phyloP scores from a whole-genome alignment of 805 yeast species.

The Nakazawaea sp. region DNA sequence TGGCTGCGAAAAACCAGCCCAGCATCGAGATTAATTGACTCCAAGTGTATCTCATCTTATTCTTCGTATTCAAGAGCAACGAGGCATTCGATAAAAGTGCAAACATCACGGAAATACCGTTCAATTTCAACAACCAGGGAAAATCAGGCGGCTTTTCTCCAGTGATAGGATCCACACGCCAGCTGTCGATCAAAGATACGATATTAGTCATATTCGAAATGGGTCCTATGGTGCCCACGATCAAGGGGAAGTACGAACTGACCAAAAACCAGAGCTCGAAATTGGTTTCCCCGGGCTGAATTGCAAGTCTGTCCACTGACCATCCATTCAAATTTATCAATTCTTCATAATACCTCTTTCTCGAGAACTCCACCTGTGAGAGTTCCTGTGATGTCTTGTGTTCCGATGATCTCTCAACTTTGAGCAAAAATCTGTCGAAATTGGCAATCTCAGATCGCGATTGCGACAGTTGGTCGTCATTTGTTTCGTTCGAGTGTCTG shows the following conservation, averaged over 20 bases:
- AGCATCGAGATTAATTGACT: conserved; percentile 57
- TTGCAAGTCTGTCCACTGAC: conserved; percentile 22
- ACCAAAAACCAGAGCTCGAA: conserved; percentile 51
- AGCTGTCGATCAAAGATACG: conserved; percentile 61
- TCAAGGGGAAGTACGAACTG: conserved; percentile 65
- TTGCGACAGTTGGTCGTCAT: too few relatives aligned
- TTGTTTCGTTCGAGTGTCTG: too few relatives aligned
- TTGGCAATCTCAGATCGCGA: too few relatives aligned
- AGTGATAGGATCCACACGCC: conserved; percentile 39
- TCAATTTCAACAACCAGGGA: conserved; percentile 42
- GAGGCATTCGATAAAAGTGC: conserved; percentile 67
- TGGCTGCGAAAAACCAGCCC: conserved; percentile 59
- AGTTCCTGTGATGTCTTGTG: background rate
- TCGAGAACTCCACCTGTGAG: background rate
- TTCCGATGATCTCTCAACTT: background rate
- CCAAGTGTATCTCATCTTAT: conserved; percentile 45
- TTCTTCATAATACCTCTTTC: conserved; percentile 16
- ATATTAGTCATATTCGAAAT: conserved; percentile 68
- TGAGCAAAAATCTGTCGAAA: background rate
- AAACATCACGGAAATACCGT: conserved; percentile 52
- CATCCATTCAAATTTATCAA: conserved; percentile 21
- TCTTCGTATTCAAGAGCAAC: conserved; percentile 64
- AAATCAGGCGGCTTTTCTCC: conserved; percentile 29
- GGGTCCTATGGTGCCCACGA: conserved; percentile 77
- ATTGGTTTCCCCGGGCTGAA: conserved; percentile 24